Conservation (phyloP, 192 early-diverging fungal genomes). For the Coemansia sp. region DNA sequence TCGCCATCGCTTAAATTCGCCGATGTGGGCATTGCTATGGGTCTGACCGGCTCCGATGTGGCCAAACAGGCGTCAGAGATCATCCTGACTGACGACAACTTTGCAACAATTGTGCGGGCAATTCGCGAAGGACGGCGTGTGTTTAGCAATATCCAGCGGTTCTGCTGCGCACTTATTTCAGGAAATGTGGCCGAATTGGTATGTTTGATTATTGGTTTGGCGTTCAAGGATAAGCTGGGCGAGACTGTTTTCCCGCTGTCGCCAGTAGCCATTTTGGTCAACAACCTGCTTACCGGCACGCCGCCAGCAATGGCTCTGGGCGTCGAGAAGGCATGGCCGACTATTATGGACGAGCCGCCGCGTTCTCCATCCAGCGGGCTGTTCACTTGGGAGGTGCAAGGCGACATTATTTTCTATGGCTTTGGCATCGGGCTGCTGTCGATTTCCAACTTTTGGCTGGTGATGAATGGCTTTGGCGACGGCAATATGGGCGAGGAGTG, state of each 20-base stretch:
- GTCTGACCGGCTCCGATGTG: conserved; percentile 68
- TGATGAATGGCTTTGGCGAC: conserved; percentile 62
- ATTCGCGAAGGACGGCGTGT: conserved; percentile 78
- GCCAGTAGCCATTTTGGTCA: conserved; percentile 75
- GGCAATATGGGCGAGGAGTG: conserved; percentile 61
- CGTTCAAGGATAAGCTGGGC: conserved; percentile 61
- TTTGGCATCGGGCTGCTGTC: conserved; percentile 63
- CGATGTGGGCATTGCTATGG: conserved; percentile 78
- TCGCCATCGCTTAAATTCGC: conserved; percentile 74
- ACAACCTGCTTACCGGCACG: conserved; percentile 78
- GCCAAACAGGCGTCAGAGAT: conserved; percentile 84
- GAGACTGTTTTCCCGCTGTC: conserved; percentile 74
- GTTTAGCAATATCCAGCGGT: conserved; percentile 74
- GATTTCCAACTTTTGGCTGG: conserved; percentile 64
- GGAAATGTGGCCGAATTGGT: conserved; percentile 77
- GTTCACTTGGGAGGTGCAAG: conserved; percentile 63
- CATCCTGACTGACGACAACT: conserved; percentile 79
- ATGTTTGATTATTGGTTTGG: conserved; percentile 70
- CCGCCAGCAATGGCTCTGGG: conserved; percentile 80
- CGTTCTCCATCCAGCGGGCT: conserved; percentile 62
- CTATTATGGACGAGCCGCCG: conserved; percentile 74
- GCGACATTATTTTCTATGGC: conserved; percentile 72
- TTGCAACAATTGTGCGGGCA: conserved; percentile 77
- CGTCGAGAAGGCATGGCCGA: conserved; percentile 61
- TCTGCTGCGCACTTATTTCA: conserved; percentile 70